These are phyloP conservation scores for Leccinum cinnamomeum DNA, from an alignment of 1,284 basidiomycete species.

Conservation along the genomic window DNA sequence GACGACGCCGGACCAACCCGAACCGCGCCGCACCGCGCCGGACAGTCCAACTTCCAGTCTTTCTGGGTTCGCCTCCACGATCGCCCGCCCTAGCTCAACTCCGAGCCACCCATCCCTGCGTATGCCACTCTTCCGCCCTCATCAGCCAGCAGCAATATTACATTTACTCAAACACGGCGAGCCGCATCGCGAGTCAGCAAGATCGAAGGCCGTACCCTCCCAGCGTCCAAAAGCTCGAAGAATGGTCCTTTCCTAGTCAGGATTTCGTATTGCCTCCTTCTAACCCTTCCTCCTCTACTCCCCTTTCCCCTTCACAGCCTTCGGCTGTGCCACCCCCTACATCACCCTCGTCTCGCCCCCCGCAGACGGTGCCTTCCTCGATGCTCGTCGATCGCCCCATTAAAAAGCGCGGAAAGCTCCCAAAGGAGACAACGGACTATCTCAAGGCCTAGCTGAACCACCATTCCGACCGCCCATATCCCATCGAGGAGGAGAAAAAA, in stretches of 20 bases:
- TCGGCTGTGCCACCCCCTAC: constrained; percentile 40
- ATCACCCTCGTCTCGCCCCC: constrained; percentile 49
- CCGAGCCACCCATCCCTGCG: constrained; percentile 50
- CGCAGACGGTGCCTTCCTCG: constrained; percentile 50
- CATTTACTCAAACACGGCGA: constrained; percentile 57
- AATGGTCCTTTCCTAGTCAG: constrained; percentile 43
- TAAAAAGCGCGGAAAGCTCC: constrained; percentile 83
- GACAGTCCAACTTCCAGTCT: too few relatives aligned
- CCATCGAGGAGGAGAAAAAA: constrained; percentile 83
- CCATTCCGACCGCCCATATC: constrained; percentile 88
- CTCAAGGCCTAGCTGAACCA: constrained; percentile 89
- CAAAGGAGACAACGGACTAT: constrained; percentile 87
- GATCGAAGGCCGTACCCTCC: constrained; percentile 47
- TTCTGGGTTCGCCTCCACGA: constrained; percentile 34
- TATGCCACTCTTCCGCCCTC: constrained; percentile 31
- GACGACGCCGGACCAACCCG: too few relatives aligned
- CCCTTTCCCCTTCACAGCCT: constrained; percentile 28
- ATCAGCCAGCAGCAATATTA: constrained; percentile 40
- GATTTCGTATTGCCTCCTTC: constrained; percentile 33
- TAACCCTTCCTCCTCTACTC: constrained; percentile 21
- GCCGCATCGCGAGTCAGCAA: constrained; percentile 67
- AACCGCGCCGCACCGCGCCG: too few relatives aligned
- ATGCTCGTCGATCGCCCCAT: constrained; percentile 69
- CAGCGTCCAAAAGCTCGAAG: constrained; percentile 33
- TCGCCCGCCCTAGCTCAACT: constrained; percentile 57